Percentiles rank a stretch among this genome's conserved stretches.
Evolutionary conservation across 2,329 filamentous ascomycete species (phyloP).

Genomic region (Penicillium hesseltinei): DNA sequence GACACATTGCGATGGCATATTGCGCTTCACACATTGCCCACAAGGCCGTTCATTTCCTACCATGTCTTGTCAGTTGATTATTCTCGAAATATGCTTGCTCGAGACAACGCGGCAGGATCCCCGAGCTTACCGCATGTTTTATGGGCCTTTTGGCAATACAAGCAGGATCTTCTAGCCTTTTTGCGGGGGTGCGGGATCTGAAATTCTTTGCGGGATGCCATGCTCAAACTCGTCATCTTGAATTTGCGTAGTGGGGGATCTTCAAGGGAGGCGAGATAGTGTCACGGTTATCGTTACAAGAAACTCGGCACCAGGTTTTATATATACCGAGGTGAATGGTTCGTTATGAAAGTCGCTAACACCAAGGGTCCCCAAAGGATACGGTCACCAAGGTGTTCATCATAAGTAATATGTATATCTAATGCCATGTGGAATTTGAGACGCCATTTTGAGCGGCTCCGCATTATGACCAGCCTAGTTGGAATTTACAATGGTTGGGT

Average conservation of each 20-base stretch:
- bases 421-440: not conserved
- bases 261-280: not conserved
- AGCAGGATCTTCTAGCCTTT: conserved; percentile 13
- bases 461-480: not conserved
- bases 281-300: not conserved
- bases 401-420: not conserved
- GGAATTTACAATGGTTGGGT: not conserved
- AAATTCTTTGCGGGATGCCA: not conserved
- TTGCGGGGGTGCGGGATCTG: not conserved
- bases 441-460: not conserved
- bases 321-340: not conserved
- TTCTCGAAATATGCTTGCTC: not conserved
- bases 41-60: conserved; percentile 16
- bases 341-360: not conserved
- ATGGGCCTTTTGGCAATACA: conserved; percentile 13
- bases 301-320: not conserved
- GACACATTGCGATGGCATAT: conserved; percentile 4
- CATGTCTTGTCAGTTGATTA: not conserved
- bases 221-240: not conserved
- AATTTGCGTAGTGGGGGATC: not conserved
- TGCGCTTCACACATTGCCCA: conserved; percentile 6
- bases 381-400: not conserved
- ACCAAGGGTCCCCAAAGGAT: not conserved
- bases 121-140: conserved; percentile 13
- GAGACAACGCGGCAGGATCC: not conserved